These are phyloP conservation scores for Pontederia paniculata DNA, from an alignment of 176 grass and related monocot species.

Conservation along the genomic window DNA sequence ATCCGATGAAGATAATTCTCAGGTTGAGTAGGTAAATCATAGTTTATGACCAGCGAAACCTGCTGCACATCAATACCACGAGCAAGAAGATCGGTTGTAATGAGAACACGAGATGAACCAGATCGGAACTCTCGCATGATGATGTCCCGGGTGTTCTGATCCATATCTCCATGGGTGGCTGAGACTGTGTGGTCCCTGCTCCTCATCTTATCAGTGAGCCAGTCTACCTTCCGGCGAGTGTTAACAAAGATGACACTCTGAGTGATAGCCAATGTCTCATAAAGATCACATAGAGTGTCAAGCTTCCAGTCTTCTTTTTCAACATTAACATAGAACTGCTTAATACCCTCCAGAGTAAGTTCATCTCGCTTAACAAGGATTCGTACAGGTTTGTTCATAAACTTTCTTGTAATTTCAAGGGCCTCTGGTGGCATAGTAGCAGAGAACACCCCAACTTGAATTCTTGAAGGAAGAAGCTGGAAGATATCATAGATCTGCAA, in stretches of 20 bases:
- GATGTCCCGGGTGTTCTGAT: constrained; percentile 83
- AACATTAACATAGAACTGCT: constrained; percentile 66
- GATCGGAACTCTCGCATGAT: constrained; percentile 89
- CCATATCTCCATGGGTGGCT: constrained; percentile 73
- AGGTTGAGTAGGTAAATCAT: constrained; percentile 57
- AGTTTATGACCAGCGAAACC: constrained; percentile 74
- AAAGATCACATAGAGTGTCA: constrained; percentile 64
- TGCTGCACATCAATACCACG: constrained; percentile 86
- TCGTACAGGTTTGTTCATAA: constrained; percentile 69
- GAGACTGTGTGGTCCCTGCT: constrained; percentile 70
- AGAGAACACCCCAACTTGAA: constrained; percentile 76
- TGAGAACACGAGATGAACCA: constrained; percentile 65
- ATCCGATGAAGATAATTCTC: constrained; percentile 84
- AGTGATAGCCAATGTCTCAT: constrained; percentile 63
- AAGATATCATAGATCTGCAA: constrained; percentile 75
- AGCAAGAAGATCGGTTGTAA: constrained; percentile 70
- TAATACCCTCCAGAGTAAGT: constrained; percentile 75
- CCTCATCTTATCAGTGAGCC: constrained; percentile 82
- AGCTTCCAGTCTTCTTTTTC: constrained; percentile 82
- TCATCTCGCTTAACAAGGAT: constrained; percentile 82
- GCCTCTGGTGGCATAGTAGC: constrained; percentile 81
- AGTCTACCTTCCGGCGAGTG: constrained; percentile 79
- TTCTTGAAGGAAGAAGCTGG: constrained; percentile 63
- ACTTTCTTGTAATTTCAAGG: constrained; percentile 65
- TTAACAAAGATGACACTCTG: constrained; percentile 85